phyloP scores from a whole-genome alignment of 768 basidiomycete genomes.

The Tulasnella sp. region DNA sequence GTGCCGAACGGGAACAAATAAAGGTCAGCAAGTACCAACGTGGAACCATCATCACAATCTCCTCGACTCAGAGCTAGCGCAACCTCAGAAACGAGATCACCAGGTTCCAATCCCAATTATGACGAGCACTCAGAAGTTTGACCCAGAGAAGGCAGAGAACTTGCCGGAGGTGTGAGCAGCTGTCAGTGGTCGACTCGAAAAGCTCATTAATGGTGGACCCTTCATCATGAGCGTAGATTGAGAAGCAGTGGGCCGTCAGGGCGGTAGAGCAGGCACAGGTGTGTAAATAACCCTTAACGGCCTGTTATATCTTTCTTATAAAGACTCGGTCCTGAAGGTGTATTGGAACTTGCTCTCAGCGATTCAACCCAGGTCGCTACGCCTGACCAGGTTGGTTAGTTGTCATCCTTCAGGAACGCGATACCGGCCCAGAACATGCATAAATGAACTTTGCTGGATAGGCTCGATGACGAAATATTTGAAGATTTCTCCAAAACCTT shows the following conservation, averaged over 20 bases:
- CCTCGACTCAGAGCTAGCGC: background rate
- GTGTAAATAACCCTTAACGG: conserved; percentile 31
- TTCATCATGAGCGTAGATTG: conserved; percentile 56
- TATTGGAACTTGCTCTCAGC: conserved; percentile 92
- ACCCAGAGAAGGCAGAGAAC: conserved; percentile 91
- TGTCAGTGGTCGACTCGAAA: background rate
- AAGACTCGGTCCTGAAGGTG: conserved; percentile 49
- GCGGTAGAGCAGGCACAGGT: conserved; percentile 97
- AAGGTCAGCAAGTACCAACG: background rate
- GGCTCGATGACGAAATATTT: conserved; percentile 88
- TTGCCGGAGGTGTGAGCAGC: conserved; percentile 62
- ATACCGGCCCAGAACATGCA: background rate
- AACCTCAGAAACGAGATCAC: background rate
- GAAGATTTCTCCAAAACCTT: conserved; percentile 69
- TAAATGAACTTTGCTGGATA: conserved; percentile 33
- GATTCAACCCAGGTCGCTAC: conserved; percentile 69
- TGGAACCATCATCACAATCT: background rate
- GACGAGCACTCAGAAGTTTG: conserved; percentile 46
- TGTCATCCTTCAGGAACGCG: background rate
- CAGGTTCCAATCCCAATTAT: background rate
- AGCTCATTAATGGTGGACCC: background rate
- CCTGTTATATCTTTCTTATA: conserved; percentile 1
- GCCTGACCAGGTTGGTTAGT: conserved; percentile 66
- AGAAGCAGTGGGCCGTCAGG: conserved; percentile 96
- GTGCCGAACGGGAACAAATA: background rate